Conservation (phyloP, 495 filamentous ascomycete genomes). For the Penicillium simplicissimum region DNA sequence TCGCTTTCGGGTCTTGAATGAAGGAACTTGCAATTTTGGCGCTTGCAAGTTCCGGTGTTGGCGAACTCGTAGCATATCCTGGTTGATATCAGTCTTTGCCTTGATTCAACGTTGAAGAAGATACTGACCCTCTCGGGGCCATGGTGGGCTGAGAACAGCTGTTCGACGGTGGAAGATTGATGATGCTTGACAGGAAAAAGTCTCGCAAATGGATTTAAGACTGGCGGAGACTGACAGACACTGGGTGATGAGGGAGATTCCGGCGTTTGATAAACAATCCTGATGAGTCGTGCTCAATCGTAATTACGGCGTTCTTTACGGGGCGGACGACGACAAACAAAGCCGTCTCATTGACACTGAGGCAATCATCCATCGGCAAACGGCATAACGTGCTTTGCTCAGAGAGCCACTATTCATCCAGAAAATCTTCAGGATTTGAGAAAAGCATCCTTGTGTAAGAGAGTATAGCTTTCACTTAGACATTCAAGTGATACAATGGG, state of each 20-base stretch:
- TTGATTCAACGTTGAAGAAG: neutral
- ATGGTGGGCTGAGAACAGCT: neutral
- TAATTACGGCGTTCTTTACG: neutral
- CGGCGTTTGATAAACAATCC: neutral
- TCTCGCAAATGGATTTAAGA: neutral
- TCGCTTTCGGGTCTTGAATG: neutral
- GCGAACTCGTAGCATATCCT: neutral
- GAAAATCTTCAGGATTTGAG: neutral
- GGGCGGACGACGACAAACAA: neutral
- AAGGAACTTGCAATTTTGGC: neutral
- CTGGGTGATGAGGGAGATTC: neutral
- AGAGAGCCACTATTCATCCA: neutral
- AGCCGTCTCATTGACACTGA: neutral
- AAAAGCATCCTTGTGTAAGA: neutral
- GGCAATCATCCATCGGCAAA: neutral
- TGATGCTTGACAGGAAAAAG: neutral
- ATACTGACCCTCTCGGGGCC: neutral
- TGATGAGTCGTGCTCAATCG: too few relatives aligned
- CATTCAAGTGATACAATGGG: too few relatives aligned
- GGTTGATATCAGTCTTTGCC: neutral
- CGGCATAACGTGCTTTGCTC: neutral
- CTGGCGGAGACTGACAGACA: neutral
- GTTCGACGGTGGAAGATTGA: neutral
- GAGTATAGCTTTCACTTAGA: too few relatives aligned
- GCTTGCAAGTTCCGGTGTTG: neutral